A percentile compares a stretch with the other conserved stretches of the same genome.
Evolutionary conservation across 306 rosid genomes (phyloP).

Genomic region (Cucumis cinereus): DNA sequence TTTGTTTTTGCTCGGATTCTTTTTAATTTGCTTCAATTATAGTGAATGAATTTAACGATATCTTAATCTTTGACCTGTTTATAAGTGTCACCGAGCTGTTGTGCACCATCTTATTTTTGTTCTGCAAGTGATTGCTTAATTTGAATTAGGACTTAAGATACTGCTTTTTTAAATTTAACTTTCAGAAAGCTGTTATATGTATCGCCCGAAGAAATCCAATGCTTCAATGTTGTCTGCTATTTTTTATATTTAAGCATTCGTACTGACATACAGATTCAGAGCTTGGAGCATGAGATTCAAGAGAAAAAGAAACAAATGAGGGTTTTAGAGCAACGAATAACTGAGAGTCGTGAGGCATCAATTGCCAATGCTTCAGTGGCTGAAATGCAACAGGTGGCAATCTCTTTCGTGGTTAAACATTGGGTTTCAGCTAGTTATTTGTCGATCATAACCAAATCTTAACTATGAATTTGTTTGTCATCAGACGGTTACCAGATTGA

Average conservation of each 20-base stretch:
- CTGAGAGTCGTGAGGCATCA: conserved; percentile 81
- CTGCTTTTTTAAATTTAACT: neutral
- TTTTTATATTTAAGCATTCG: neutral
- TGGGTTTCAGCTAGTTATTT: neutral
- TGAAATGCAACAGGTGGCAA: conserved; percentile 97
- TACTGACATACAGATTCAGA: conserved; percentile 44
- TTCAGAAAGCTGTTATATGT: neutral
- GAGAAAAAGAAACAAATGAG: conserved; percentile 89
- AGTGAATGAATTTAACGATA: neutral
- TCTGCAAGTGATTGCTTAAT: neutral
- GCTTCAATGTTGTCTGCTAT: neutral
- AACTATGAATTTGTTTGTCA: conserved; percentile 12
- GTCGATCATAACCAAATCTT: neutral
- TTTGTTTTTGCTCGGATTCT: neutral
- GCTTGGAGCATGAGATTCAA: conserved; percentile 83
- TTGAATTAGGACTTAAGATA: neutral
- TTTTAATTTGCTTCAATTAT: neutral
- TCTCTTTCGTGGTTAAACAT: neutral
- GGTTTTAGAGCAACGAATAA: conserved; percentile 69
- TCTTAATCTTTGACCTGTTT: neutral
- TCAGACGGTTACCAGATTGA: conserved; percentile 71
- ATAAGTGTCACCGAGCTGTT: neutral
- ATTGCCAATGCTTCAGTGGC: conserved; percentile 62
- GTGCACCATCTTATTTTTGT: neutral
- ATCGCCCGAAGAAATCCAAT: neutral